phyloP scores from a whole-genome alignment of 2,329 filamentous ascomycete genomes.

The Penicillium sp. region DNA sequence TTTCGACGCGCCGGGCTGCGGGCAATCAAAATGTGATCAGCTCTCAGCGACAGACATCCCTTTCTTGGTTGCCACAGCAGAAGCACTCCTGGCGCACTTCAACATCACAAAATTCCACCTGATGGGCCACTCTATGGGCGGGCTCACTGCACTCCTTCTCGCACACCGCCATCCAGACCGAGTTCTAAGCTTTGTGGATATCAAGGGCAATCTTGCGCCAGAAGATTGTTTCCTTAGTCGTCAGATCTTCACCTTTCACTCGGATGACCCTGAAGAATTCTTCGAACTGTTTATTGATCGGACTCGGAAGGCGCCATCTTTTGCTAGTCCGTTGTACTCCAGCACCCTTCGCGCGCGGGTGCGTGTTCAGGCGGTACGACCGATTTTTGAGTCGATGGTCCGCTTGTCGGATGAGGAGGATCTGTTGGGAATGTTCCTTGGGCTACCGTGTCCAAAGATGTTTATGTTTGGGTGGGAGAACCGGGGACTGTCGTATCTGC shows the following conservation, averaged over 20 bases:
- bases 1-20: slow-evolving; percentile 27
- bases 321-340: slow-evolving; percentile 23
- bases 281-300: slow-evolving; percentile 21
- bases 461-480: slow-evolving; percentile 28
- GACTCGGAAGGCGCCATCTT: slow-evolving; percentile 11
- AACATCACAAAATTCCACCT: slow-evolving; percentile 22
- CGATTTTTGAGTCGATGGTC: slow-evolving; percentile 29
- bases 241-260: slow-evolving; percentile 24
- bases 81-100: slow-evolving; percentile 20
- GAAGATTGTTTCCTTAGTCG: slow-evolving; percentile 31
- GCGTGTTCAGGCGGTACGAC: slow-evolving; percentile 14
- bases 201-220: slow-evolving; percentile 27
- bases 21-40: slow-evolving; percentile 16
- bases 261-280: slow-evolving; percentile 16
- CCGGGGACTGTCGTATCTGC: slow-evolving; percentile 21
- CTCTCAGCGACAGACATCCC: slow-evolving; percentile 23
- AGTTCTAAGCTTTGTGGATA: slow-evolving; percentile 25
- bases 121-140: slow-evolving; percentile 31
- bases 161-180: slow-evolving; percentile 14
- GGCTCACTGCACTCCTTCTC: slow-evolving; percentile 22
- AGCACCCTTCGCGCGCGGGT: slow-evolving; percentile 19
- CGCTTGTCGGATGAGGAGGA: slow-evolving; percentile 23
- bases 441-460: slow-evolving; percentile 18
- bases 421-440: slow-evolving; percentile 19
- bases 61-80: slow-evolving; percentile 25